phyloP scores from a whole-genome alignment of 129 eudicot genomes.

The Flaveria bidentis region DNA sequence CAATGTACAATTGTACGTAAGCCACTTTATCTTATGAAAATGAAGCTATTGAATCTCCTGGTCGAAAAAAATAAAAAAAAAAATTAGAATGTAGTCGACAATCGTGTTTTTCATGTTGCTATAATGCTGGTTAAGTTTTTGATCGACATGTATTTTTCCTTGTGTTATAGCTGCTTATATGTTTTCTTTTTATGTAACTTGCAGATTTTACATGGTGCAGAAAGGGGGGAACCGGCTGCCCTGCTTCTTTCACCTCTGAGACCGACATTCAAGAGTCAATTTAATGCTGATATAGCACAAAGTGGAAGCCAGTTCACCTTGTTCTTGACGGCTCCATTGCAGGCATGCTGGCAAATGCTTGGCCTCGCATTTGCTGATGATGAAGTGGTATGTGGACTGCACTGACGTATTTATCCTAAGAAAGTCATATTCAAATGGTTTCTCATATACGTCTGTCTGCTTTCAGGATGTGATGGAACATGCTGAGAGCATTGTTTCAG shows the following conservation, averaged over 20 bases:
- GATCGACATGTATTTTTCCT: neutral
- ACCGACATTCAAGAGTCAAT: conserved; percentile 68
- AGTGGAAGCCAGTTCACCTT: conserved; percentile 87
- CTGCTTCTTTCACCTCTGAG: conserved; percentile 81
- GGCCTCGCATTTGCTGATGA: conserved; percentile 56
- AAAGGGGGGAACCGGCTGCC: conserved; percentile 89
- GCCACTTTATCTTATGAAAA: no score
- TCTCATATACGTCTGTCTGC: conserved; percentile 20
- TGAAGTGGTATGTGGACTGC: conserved; percentile 43
- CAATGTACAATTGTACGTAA: no score
- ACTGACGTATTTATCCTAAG: neutral
- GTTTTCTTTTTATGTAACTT: conserved; percentile 11
- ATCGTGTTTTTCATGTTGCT: conserved; percentile 5
- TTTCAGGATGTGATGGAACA: conserved; percentile 61
- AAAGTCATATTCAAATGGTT: neutral
- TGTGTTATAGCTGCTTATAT: conserved; percentile 24
- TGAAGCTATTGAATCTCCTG: neutral
- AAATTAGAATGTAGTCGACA: neutral
- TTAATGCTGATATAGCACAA: conserved; percentile 44
- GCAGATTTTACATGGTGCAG: conserved; percentile 94
- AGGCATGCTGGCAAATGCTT: conserved; percentile 84
- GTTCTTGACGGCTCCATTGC: conserved; percentile 85
- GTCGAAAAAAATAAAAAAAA: neutral
- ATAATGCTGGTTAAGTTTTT: neutral
- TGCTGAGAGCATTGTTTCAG: conserved; percentile 71